These are phyloP conservation scores for Dryas alaskensis DNA, from an alignment of 306 rosid species.

Conservation along the genomic window DNA sequence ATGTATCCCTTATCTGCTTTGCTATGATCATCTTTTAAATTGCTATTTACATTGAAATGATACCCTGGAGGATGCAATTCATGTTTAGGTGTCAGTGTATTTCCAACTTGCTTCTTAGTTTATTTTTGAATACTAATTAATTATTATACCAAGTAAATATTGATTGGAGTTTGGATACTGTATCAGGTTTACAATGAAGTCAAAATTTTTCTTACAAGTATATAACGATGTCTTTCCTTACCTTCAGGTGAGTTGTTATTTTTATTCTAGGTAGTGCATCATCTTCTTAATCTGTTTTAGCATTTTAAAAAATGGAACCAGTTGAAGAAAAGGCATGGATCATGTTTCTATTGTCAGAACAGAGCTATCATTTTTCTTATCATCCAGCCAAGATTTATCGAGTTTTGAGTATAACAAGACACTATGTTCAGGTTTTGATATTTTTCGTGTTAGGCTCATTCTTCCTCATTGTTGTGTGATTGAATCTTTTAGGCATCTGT, in stretches of 20 bases:
- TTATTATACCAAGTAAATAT: conserved; percentile 7
- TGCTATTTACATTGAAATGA: background rate
- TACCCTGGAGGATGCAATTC: background rate
- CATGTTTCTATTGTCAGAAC: no score
- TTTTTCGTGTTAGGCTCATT: background rate
- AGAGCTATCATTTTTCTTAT: no score
- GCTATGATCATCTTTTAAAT: no score
- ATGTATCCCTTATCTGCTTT: no score
- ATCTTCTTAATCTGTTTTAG: no score
- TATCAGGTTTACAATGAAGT: conserved; percentile 70
- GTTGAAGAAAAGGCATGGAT: no score
- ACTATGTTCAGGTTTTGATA: background rate
- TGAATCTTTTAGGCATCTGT: conserved; percentile 54
- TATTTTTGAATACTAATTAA: conserved; percentile 6
- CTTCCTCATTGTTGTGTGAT: background rate
- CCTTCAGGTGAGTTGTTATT: conserved; percentile 60
- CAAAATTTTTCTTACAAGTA: conserved; percentile 56
- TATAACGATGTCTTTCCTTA: conserved; percentile 54
- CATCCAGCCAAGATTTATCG: background rate
- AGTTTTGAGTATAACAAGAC: background rate
- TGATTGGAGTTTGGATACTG: conserved; percentile 17
- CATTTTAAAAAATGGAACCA: no score
- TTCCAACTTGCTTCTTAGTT: background rate
- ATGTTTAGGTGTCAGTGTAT: conserved; percentile 3
- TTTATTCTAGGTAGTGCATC: background rate